Percentiles rank a stretch among this genome's conserved stretches.
Conservation (phyloP, 2,329 filamentous ascomycete species). For the Exophiala lecanii-corni region DNA sequence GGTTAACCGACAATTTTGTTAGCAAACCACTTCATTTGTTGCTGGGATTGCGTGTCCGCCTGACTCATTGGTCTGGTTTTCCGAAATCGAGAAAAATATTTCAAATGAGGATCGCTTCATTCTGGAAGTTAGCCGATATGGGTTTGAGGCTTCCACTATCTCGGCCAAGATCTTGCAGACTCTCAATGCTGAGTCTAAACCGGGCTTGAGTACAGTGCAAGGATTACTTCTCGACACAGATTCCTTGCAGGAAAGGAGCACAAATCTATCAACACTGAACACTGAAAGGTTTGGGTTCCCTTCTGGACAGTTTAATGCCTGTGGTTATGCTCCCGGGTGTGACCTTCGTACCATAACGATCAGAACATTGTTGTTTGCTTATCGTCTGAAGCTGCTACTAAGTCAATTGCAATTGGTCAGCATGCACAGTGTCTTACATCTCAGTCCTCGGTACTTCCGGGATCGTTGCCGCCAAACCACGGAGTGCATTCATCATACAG, state of each 20-base stretch:
- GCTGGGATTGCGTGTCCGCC: conserved; percentile 12
- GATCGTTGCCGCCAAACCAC: neutral
- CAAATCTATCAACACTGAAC: neutral
- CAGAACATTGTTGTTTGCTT: conserved; percentile 16
- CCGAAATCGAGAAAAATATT: conserved; percentile 10
- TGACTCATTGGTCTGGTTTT: conserved; percentile 15
- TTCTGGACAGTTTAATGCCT: neutral
- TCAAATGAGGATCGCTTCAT: conserved; percentile 4
- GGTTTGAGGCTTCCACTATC: conserved; percentile 8
- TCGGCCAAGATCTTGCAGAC: conserved; percentile 11
- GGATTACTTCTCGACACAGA: neutral
- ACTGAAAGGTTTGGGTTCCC: no score
- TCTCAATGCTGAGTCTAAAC: neutral
- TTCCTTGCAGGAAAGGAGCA: neutral
- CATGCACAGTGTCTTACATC: neutral
- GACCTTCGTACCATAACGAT: conserved; percentile 7
- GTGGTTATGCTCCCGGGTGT: no score
- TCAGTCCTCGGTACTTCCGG: neutral
- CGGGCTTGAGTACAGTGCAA: neutral
- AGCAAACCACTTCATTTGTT: conserved; percentile 19
- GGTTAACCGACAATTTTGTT: neutral
- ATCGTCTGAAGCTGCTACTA: conserved; percentile 15
- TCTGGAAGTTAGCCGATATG: conserved; percentile 13
- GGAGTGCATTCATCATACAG: conserved; percentile 3
- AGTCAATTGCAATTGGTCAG: neutral